phyloP scores from a whole-genome alignment of 768 basidiomycete species.

The Leccinellum luteum region DNA sequence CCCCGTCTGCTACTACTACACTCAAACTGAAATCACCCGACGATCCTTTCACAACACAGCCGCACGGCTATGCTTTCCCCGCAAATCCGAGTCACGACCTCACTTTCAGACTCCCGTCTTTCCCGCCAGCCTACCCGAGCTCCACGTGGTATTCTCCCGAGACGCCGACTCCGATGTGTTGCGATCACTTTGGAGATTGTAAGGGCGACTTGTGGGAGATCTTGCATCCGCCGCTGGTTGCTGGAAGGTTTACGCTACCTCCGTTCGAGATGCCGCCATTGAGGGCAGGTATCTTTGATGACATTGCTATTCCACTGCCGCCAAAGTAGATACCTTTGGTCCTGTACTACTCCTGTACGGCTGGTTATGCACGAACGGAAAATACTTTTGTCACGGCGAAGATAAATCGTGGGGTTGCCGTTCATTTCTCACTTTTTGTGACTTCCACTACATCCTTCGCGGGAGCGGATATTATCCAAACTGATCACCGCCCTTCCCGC shows the following conservation, averaged over 20 bases:
- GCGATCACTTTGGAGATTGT: slow-evolving; percentile 24
- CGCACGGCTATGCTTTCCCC: not conserved
- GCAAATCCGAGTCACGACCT: not conserved
- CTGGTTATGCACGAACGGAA: not conserved
- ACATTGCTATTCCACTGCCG: not conserved
- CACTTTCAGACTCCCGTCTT: slow-evolving; percentile 16
- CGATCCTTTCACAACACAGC: slow-evolving; percentile 18
- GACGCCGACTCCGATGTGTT: slow-evolving; percentile 28
- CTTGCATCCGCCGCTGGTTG: slow-evolving; percentile 24
- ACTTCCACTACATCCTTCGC: not conserved
- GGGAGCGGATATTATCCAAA: not conserved
- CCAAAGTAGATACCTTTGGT: not conserved
- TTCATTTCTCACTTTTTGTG: not conserved
- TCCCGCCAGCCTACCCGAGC: not conserved
- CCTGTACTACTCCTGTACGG: not conserved
- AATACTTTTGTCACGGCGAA: not conserved
- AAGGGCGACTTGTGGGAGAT: slow-evolving; percentile 24
- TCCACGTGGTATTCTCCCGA: slow-evolving; percentile 11
- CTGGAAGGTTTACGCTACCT: slow-evolving; percentile 16
- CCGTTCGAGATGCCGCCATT: slow-evolving; percentile 25
- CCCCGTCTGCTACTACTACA: not conserved
- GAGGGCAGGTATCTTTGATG: slow-evolving; percentile 12
- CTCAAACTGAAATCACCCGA: not conserved
- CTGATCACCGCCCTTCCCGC: not conserved
- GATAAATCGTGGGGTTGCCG: too few relatives aligned